Evolutionary conservation across 23 red algal species (phyloP).

Genomic region (Gracilaria gracilis): DNA sequence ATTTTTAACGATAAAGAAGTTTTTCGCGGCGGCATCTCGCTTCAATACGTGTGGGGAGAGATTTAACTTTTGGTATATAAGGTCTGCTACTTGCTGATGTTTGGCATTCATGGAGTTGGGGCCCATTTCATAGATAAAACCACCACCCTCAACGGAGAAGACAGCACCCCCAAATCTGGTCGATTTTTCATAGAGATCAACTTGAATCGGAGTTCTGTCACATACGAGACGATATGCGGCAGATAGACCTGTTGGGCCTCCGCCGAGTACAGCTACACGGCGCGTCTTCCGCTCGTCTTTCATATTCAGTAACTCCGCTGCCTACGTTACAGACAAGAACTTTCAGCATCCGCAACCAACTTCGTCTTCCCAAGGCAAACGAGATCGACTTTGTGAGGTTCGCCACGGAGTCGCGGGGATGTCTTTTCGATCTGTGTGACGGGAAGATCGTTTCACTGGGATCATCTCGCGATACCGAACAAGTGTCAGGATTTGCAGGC

Average conservation of each 20-base stretch:
- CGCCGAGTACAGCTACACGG: constrained; percentile 74
- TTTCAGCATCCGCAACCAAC: background rate
- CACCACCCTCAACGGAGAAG: constrained; percentile 20
- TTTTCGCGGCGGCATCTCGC: constrained; percentile 39
- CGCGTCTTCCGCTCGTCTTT: constrained; percentile 21
- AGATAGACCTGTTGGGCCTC: constrained; percentile 65
- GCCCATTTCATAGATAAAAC: constrained; percentile 70
- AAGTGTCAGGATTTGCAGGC: background rate
- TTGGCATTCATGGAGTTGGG: constrained; percentile 77
- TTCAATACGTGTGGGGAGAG: constrained; percentile 27
- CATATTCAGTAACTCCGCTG: background rate
- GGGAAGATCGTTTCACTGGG: background rate
- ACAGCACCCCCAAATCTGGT: constrained; percentile 62
- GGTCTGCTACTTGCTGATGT: constrained; percentile 63
- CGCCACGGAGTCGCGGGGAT: background rate
- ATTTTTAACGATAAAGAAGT: constrained; percentile 46
- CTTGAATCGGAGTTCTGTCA: background rate
- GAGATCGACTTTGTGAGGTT: background rate
- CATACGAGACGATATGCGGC: constrained; percentile 52
- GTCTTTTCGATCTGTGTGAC: background rate
- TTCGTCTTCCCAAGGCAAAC: background rate
- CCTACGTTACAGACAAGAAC: background rate
- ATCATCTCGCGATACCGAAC: background rate
- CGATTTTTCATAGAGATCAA: constrained; percentile 71
- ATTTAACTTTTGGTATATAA: constrained; percentile 62